A percentile compares a stretch with the other conserved stretches of the same genome.
phyloP scores from a whole-genome alignment of 2,329 filamentous ascomycete genomes.

The Verticillium zaregamsianum region DNA sequence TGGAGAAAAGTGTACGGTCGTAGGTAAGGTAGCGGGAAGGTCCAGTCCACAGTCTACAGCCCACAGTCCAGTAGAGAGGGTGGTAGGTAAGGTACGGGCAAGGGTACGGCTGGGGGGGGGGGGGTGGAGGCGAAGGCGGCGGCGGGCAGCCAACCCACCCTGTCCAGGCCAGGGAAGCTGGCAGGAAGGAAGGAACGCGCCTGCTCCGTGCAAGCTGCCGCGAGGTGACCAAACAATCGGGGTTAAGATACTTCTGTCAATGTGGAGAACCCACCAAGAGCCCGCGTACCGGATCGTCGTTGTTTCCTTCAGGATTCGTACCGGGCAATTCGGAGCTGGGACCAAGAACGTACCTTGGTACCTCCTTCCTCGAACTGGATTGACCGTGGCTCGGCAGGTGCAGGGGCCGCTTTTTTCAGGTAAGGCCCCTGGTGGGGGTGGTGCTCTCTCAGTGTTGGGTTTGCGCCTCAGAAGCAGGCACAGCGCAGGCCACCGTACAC shows the following conservation, averaged over 20 bases:
- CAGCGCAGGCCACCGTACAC: not conserved
- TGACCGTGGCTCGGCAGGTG: not conserved
- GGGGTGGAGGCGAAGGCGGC: not conserved
- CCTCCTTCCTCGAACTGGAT: not conserved
- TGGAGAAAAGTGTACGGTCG: conserved; percentile 1
- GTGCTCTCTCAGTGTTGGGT: not conserved
- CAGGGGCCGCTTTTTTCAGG: not conserved
- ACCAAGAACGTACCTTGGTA: not conserved
- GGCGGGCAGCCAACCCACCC: not conserved
- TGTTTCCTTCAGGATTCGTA: not conserved
- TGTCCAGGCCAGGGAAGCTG: not conserved
- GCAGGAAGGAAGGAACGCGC: not conserved
- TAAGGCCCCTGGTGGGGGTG: not conserved
- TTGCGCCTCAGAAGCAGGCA: not conserved
- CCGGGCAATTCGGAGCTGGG: not conserved
- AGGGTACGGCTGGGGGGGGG: not conserved
- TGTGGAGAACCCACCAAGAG: not conserved
- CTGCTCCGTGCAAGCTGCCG: not conserved
- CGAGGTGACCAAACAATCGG: not conserved
- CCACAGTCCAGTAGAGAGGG: not conserved
- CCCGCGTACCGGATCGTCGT: not conserved
- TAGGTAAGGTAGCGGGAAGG: not conserved
- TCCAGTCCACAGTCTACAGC: not conserved
- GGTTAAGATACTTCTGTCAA: not conserved
- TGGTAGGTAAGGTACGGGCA: not conserved